A percentile compares a stretch with the other conserved stretches of the same genome.
Conservation (phyloP, 164 flowering plant genomes). For the Akebia trifoliata region DNA sequence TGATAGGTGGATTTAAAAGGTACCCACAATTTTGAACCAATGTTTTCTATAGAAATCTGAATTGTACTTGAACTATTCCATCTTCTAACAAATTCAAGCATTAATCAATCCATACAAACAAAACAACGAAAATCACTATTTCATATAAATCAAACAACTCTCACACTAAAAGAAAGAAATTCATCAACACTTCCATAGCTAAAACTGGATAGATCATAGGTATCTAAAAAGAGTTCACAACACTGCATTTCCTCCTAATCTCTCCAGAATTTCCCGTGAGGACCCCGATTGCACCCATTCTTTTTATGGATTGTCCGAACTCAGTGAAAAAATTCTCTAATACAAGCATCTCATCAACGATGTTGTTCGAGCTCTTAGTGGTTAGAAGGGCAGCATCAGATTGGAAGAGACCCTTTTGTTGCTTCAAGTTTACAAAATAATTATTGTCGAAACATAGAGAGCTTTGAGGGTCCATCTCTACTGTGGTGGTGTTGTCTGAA, state of each 20-base stretch:
- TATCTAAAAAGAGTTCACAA: no score
- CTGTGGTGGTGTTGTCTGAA: conserved; percentile 22
- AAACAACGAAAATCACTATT: no score
- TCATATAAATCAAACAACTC: no score
- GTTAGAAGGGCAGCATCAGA: conserved; percentile 59
- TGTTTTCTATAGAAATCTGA: no score
- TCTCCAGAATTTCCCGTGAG: conserved; percentile 18
- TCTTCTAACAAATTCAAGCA: no score
- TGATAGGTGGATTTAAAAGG: no score
- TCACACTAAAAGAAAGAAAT: no score
- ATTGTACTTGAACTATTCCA: no score
- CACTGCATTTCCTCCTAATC: conserved; percentile 19
- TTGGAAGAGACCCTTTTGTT: conserved; percentile 38
- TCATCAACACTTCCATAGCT: no score
- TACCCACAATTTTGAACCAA: no score
- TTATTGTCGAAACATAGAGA: conserved; percentile 27
- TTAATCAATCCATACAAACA: no score
- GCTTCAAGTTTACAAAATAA: conserved; percentile 28
- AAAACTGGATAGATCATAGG: no score
- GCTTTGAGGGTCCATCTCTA: conserved; percentile 48
- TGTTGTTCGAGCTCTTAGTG: conserved; percentile 10
- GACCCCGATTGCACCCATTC: conserved; percentile 16
- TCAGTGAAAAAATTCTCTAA: conserved; percentile 16
- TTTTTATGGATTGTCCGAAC: conserved; percentile 16
- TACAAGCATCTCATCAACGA: conserved; percentile 14